A percentile compares a stretch with the other conserved stretches of the same genome.
Evolutionary conservation across 2,329 filamentous ascomycete genomes (phyloP).

Genomic region (Ophiostoma fasciatum): DNA sequence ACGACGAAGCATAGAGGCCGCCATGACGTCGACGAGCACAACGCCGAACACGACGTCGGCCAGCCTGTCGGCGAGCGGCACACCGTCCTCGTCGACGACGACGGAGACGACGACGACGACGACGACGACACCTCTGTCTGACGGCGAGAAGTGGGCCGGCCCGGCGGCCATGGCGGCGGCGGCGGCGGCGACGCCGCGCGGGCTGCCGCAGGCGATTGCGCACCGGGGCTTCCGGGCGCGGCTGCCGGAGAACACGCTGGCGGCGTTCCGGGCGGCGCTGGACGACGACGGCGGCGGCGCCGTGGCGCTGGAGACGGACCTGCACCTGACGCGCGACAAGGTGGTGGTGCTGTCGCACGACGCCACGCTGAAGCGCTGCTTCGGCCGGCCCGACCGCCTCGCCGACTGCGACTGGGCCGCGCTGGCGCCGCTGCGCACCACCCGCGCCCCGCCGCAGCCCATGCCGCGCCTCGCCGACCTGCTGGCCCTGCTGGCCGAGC

Average conservation of each 20-base stretch:
- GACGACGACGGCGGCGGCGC: slow-evolving; percentile 20
- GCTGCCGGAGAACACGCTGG: slow-evolving; percentile 77
- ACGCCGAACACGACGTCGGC: no score
- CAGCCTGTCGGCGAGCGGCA: no score
- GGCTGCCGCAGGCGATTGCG: slow-evolving; percentile 56
- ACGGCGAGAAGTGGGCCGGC: no score
- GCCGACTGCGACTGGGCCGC: slow-evolving; percentile 65
- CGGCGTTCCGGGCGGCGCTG: slow-evolving; percentile 23
- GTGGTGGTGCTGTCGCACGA: slow-evolving; percentile 84
- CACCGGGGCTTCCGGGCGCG: slow-evolving; percentile 66
- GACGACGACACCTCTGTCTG: no score
- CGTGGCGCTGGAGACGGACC: slow-evolving; percentile 75
- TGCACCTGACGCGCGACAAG: slow-evolving; percentile 69
- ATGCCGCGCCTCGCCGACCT: slow-evolving; percentile 66
- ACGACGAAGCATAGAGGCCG: no score
- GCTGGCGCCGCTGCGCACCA: slow-evolving; percentile 51
- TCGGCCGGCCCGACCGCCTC: slow-evolving; percentile 57
- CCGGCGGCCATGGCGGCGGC: no score
- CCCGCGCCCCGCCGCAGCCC: slow-evolving; percentile 43
- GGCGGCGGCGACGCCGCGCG: not conserved
- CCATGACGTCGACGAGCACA: no score
- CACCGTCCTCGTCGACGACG: no score
- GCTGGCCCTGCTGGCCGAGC: slow-evolving; percentile 52
- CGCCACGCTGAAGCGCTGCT: slow-evolving; percentile 63
- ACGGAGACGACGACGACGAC: no score